These are phyloP conservation scores for Naganishia sp. DNA, from an alignment of 1,284 basidiomycete species.

Conservation along the genomic window DNA sequence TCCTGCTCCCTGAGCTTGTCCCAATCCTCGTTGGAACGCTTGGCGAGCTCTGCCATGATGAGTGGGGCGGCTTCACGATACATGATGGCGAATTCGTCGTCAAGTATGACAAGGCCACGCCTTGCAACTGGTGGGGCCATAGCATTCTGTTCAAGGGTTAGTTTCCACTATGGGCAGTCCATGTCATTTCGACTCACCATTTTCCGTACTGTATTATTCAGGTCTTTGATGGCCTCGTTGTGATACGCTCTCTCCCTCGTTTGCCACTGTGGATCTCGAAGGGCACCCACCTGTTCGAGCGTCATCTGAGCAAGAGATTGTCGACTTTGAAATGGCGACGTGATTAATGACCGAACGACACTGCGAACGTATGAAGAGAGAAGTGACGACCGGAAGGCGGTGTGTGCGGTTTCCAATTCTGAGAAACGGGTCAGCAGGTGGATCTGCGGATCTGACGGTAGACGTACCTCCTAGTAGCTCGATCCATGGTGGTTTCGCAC, in stretches of 20 bases:
- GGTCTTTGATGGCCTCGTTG: constrained; percentile 65
- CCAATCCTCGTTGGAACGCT: constrained; percentile 44
- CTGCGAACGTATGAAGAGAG: constrained; percentile 53
- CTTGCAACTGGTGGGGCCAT: constrained; percentile 74
- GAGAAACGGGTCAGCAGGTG: constrained; percentile 2
- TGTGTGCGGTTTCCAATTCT: constrained; percentile 63
- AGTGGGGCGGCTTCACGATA: constrained; percentile 58
- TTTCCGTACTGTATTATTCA: constrained; percentile 72
- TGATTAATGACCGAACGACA: constrained; percentile 29
- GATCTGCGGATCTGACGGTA: background rate
- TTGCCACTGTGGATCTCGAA: constrained; percentile 75
- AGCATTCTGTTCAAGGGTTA: constrained; percentile 58
- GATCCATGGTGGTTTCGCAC: constrained; percentile 86
- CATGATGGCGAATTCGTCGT: constrained; percentile 62
- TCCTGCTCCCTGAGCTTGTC: constrained; percentile 39
- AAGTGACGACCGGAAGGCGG: constrained; percentile 66
- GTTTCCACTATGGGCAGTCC: background rate
- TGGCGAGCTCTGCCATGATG: constrained; percentile 31
- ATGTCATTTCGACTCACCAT: constrained; percentile 53
- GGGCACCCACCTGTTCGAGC: constrained; percentile 24
- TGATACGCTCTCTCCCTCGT: constrained; percentile 69
- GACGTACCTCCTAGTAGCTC: constrained; percentile 71
- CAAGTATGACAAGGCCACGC: constrained; percentile 61
- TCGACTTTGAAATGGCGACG: constrained; percentile 29
- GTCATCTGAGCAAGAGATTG: constrained; percentile 31